These are phyloP conservation scores for Xylaria sp. DNA, from an alignment of 2,329 filamentous ascomycete species.

Conservation along the genomic window DNA sequence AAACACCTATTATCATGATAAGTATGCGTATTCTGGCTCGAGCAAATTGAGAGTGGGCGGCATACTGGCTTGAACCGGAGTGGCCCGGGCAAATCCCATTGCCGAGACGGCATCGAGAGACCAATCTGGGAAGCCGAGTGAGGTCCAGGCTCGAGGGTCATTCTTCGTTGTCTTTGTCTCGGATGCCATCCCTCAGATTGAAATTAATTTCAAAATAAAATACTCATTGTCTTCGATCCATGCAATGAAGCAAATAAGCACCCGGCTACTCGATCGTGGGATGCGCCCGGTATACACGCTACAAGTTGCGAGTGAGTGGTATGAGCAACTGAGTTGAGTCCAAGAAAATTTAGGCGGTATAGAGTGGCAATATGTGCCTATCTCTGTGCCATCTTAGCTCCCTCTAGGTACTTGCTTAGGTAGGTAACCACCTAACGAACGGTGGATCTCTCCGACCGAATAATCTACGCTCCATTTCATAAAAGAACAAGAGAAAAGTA, in stretches of 20 bases:
- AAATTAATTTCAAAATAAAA: background rate
- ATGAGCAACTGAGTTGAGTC: background rate
- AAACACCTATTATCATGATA: conserved; percentile 57
- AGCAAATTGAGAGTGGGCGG: background rate
- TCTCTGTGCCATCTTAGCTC: conserved; percentile 20
- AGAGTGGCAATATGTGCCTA: conserved; percentile 30
- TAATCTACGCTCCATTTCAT: too few species aligned
- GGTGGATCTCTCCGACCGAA: too few species aligned
- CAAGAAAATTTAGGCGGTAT: conserved; percentile 39
- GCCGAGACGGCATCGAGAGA: conserved; percentile 83
- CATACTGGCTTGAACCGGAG: conserved; percentile 87
- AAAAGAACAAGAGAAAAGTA: too few species aligned
- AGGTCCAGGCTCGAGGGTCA: conserved; percentile 71
- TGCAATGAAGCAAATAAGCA: background rate
- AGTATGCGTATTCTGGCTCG: conserved; percentile 7
- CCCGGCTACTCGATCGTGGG: background rate
- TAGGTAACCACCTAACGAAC: too few species aligned
- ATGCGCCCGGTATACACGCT: background rate
- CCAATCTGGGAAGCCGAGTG: conserved; percentile 80
- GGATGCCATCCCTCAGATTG: conserved; percentile 47
- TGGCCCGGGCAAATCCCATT: conserved; percentile 89
- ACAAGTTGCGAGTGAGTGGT: background rate
- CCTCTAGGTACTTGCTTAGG: too few species aligned
- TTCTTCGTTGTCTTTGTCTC: conserved; percentile 54
- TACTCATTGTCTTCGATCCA: background rate